Evolutionary conservation across 2,329 filamentous ascomycete genomes (phyloP).

Genomic region (Helotiales sp.): DNA sequence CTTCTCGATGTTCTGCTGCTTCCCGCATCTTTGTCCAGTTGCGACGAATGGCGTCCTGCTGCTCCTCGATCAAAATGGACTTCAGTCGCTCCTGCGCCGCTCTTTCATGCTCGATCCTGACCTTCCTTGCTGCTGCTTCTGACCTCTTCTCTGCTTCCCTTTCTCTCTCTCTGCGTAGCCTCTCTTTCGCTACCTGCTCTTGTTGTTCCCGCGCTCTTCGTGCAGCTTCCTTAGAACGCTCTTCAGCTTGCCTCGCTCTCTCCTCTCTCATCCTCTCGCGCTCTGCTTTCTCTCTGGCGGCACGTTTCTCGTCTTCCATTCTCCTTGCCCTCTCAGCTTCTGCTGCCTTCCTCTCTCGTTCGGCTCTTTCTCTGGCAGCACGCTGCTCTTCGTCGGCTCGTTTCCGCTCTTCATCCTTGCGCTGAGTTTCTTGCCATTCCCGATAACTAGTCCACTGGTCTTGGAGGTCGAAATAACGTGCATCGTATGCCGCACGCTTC

Average conservation of each 20-base stretch:
- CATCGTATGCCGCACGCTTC: constrained; percentile 15
- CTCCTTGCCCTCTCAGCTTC: neutral
- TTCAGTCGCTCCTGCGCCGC: constrained; percentile 8
- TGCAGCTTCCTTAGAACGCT: constrained; percentile 9
- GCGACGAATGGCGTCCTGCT: constrained; percentile 8
- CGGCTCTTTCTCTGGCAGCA: constrained; percentile 14
- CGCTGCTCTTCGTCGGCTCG: constrained; percentile 18
- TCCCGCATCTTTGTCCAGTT: constrained; percentile 14
- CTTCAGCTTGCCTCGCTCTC: constrained; percentile 10
- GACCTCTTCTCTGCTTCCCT: constrained; percentile 13
- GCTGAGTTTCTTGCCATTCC: constrained; percentile 12
- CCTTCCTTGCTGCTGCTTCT: constrained; percentile 1
- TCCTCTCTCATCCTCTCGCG: constrained; percentile 8
- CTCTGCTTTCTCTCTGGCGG: constrained; percentile 9
- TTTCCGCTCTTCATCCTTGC: constrained; percentile 15
- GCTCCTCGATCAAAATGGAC: constrained; percentile 10
- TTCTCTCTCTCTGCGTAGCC: constrained; percentile 6
- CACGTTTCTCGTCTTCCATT: constrained; percentile 10
- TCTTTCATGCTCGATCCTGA: constrained; percentile 13
- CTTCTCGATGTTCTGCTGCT: constrained; percentile 16
- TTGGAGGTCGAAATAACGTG: constrained; percentile 17
- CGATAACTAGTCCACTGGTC: constrained; percentile 18
- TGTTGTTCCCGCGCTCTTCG: constrained; percentile 10
- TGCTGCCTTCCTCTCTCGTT: constrained; percentile 1
- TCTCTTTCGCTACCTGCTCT: constrained; percentile 5